Conservation (phyloP, 306 rosid genomes). For the Corylus americana region DNA sequence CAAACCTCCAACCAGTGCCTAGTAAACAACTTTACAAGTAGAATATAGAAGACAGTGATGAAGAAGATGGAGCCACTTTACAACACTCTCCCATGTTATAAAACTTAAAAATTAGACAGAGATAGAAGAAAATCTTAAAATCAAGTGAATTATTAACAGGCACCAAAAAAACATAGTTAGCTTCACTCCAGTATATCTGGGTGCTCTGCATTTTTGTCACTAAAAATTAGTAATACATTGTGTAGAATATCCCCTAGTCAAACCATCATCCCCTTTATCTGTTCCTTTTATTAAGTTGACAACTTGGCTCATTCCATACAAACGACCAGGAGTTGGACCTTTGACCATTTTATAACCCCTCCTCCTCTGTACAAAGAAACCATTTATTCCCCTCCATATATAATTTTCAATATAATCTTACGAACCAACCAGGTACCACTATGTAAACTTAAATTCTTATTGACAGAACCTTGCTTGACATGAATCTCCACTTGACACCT, state of each 20-base stretch:
- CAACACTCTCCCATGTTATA: background rate
- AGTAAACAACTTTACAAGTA: conserved; percentile 1
- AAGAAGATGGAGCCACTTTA: background rate
- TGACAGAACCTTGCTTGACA: background rate
- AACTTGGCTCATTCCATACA: background rate
- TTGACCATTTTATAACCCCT: background rate
- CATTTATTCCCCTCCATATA: background rate
- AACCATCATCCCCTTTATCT: conserved; percentile 6
- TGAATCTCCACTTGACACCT: background rate
- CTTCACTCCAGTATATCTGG: background rate
- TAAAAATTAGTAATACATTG: background rate
- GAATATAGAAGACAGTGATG: background rate
- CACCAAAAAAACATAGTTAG: background rate
- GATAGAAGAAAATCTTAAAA: background rate
- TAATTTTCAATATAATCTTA: background rate
- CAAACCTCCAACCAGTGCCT: conserved; percentile 12
- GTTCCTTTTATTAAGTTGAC: background rate
- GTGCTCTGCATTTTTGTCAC: background rate
- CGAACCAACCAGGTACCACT: background rate
- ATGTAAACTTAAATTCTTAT: background rate
- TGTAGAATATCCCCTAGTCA: background rate
- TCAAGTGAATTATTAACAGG: background rate
- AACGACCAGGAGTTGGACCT: background rate
- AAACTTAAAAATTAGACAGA: background rate
- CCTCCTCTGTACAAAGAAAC: background rate